These are phyloP conservation scores for barrel medic (Medicago truncatula) DNA, from an alignment of 306 rosid species.

Conservation along the genomic window MtrunA17r5.0-ANR NC_053045.1:36623001-36623500, in stretches of 20 bases:
- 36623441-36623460: conserved; percentile 83
- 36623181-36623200: conserved; percentile 5
- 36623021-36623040: conserved; percentile 15
- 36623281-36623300: conserved; percentile 27
- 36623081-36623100: conserved; percentile 13
- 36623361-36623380: conserved; percentile 24
- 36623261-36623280: conserved; percentile 10
- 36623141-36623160: conserved; percentile 30
- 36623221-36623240: conserved; percentile 12
- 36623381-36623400: conserved; percentile 66
- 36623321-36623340: conserved; percentile 1
- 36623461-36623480: conserved; percentile 95
- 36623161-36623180: conserved; percentile 22
- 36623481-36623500: conserved; percentile 27
- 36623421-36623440: conserved; percentile 92
- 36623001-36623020: conserved; percentile 6
- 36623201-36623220: background rate
- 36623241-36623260: conserved; percentile 8
- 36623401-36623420: conserved; percentile 93
- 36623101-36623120: background rate
- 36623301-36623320: background rate
- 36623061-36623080: conserved; percentile 1
- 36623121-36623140: conserved; percentile 8
- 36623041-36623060: background rate
- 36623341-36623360: conserved; percentile 17